phyloP scores from a whole-genome alignment of 768 basidiomycete genomes.

The Cyclocybe cylindracea region DNA sequence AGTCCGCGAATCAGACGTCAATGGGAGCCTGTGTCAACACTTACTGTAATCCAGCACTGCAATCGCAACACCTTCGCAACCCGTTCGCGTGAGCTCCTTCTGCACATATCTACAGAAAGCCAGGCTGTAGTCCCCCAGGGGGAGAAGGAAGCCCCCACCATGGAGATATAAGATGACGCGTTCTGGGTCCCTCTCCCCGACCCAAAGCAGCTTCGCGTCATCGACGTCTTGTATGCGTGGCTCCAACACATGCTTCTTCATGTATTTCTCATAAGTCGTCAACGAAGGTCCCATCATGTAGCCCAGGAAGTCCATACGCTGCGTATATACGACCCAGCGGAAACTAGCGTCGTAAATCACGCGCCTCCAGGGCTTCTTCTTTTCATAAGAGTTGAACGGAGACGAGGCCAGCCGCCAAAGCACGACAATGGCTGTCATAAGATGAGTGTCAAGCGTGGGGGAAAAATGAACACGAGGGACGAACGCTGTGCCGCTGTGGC shows the following conservation, averaged over 20 bases:
- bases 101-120: constrained; percentile 13
- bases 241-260: neutral
- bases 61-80: neutral
- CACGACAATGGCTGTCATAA: constrained; percentile 1
- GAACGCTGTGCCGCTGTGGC: too few species aligned
- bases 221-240: constrained; percentile 8
- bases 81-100: neutral
- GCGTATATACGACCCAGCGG: constrained; percentile 9
- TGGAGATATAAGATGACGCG: constrained; percentile 16
- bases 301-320: constrained; percentile 1
- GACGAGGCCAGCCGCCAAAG: neutral
- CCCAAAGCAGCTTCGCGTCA: constrained; percentile 10
- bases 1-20: neutral
- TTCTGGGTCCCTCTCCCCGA: constrained; percentile 8
- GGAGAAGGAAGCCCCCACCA: constrained; percentile 14
- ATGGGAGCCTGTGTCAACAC: neutral
- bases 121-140: constrained; percentile 6
- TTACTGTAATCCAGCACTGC: constrained; percentile 15
- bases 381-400: neutral
- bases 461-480: too few species aligned
- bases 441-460: too few species aligned
- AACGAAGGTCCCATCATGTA: constrained; percentile 3
- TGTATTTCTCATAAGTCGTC: constrained; percentile 8
- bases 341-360: constrained; percentile 8
- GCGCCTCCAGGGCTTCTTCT: constrained; percentile 11